Base-by-base conservation (phyloP, 208 protist genomes). In the Vickermania spadyakhi region DNA sequence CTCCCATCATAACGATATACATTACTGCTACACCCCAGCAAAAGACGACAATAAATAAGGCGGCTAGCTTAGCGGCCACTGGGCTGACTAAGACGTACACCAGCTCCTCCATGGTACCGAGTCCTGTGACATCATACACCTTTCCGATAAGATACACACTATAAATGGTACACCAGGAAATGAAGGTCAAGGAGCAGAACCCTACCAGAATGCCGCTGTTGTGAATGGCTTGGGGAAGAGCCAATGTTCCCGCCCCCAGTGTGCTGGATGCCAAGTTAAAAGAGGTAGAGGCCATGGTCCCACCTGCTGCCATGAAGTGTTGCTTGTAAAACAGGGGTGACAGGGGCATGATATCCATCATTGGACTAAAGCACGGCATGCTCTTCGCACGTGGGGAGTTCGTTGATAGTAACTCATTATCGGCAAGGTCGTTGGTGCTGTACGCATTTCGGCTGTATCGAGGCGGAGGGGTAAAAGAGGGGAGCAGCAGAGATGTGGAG, bases 1-100 rank as follows among this genome's bases (percentile, higher is more conserved):
- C 84, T 31, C 77, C 84, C 74, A 90, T 86, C 21, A 88, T 79
- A 18, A 94, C 84, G 21, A 94, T 66, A 60, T 89, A 94, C 67
- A 89, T 81, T n/a, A 94, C 79, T 26, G 81, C 79, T 28, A 81
- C 73, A 31, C 87, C 84, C 73, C 78, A 91, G 60, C 87, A 94
- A 57, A 94, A 94, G 18, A 86, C 28, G 7, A 94, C 77, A 36
- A 90, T 82, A 2, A 85, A 58, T 11, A 60, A 30, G 4, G 70
- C 76, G 11, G 73, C 79, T 29, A 90, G 22, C 57, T 79, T 79
- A 64, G 89, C 79, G 26, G 65, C 64, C 3, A 60, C 28, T n/a
- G 60, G 77, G 23, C 79, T 75, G 18, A 91, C 60, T 5, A 87
- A 62, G 21, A 72, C 68, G 36, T 58, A 50, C 1, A 84, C 68